phyloP scores from a whole-genome alignment of 208 protist genomes.

The Porcisia hertigi region DNA sequence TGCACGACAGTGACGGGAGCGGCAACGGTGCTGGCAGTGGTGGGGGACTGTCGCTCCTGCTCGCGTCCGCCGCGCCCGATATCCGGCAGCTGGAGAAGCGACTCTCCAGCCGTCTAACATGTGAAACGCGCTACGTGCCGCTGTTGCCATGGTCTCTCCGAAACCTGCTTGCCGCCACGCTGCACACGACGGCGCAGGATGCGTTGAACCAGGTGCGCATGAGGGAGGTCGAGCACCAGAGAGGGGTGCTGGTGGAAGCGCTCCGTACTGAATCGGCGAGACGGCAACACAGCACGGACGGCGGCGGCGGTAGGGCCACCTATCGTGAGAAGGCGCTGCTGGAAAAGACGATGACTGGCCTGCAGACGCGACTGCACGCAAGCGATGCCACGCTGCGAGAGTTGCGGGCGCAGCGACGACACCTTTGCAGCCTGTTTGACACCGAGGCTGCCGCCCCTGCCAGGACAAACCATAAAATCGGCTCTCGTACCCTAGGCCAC shows the following conservation, averaged over 20 bases:
- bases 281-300: constrained; percentile 6
- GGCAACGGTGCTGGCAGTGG: not conserved
- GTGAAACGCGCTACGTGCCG: constrained; percentile 75
- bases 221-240: constrained; percentile 6
- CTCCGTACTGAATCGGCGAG: constrained; percentile 10
- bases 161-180: constrained; percentile 50
- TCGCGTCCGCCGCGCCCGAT: constrained; percentile 71
- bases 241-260: constrained; percentile 7
- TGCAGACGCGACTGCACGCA: constrained; percentile 25
- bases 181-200: constrained; percentile 41
- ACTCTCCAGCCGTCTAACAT: constrained; percentile 82
- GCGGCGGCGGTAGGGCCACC: not conserved
- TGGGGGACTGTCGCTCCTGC: constrained; percentile 68
- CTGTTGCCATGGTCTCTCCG: constrained; percentile 66
- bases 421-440: constrained; percentile 18
- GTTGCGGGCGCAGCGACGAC: constrained; percentile 20
- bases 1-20: constrained; percentile 74
- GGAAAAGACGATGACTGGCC: constrained; percentile 13
- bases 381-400: constrained; percentile 20
- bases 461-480: not conserved
- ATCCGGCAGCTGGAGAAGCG: constrained; percentile 82
- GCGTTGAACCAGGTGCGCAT: constrained; percentile 17
- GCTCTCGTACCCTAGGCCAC: not conserved
- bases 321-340: constrained; percentile 9
- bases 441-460: not conserved